Evolutionary conservation across 441 rosid genomes (phyloP).

Genomic region (Brassica balearica): DNA sequence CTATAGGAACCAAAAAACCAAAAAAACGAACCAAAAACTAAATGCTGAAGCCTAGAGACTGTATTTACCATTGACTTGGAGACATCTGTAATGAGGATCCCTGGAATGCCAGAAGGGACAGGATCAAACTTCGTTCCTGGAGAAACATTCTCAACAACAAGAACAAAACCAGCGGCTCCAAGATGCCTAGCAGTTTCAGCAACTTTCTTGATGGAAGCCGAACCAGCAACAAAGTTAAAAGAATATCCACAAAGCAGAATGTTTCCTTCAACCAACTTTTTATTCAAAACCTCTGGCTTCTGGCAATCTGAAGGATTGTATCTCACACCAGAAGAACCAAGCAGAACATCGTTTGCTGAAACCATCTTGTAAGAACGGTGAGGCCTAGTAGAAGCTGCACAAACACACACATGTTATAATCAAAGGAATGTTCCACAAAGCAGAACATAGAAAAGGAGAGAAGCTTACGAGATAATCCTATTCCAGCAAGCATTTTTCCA

Average conservation of each 20-base stretch:
- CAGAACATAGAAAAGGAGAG: not conserved
- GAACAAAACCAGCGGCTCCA: conserved; percentile 96
- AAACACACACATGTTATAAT: conserved; percentile 11
- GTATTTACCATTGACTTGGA: conserved; percentile 71
- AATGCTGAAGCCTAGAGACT: too few relatives aligned
- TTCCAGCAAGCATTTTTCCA: conserved; percentile 83
- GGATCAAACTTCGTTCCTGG: conserved; percentile 98
- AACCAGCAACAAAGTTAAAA: conserved; percentile 90
- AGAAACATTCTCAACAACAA: conserved; percentile 92
- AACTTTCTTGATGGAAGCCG: conserved; percentile 94
- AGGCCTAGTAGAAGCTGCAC: conserved; percentile 85
- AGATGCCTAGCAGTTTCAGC: conserved; percentile 90
- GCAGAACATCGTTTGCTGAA: conserved; percentile 92
- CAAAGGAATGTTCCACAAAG: not conserved
- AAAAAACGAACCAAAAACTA: not conserved
- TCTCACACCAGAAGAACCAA: conserved; percentile 77
- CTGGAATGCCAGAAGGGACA: conserved; percentile 87
- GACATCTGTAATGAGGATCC: conserved; percentile 86
- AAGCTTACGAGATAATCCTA: conserved; percentile 84
- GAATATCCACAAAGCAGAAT: conserved; percentile 98
- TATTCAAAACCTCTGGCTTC: conserved; percentile 87
- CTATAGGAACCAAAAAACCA: too few relatives aligned
- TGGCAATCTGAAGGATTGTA: conserved; percentile 96
- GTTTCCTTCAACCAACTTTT: conserved; percentile 79
- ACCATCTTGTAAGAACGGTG: conserved; percentile 83